A percentile compares a stretch with the other conserved stretches of the same genome.
Conservation (phyloP, 495 filamentous ascomycete genomes). For the Stereocaulon alpinum region DNA sequence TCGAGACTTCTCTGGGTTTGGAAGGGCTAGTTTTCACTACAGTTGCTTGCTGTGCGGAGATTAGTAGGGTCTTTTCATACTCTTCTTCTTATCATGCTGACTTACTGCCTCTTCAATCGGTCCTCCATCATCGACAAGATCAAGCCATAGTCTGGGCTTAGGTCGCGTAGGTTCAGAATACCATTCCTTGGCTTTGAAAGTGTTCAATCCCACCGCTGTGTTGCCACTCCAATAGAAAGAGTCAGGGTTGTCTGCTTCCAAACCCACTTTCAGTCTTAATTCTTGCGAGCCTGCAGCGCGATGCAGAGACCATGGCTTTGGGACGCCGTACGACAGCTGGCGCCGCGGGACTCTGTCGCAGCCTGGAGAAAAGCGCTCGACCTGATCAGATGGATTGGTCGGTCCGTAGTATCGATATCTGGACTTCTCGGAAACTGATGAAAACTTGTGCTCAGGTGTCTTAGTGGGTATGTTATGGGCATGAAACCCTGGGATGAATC, state of each 20-base stretch:
- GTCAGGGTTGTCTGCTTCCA: background rate
- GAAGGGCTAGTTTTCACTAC: slow-evolving; percentile 14
- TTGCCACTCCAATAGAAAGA: background rate
- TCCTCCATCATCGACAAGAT: slow-evolving; percentile 9
- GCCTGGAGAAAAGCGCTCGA: background rate
- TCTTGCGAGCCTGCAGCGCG: slow-evolving; percentile 1
- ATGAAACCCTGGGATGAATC: background rate
- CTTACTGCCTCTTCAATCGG: slow-evolving; percentile 16
- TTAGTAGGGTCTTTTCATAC: background rate
- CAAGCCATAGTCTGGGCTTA: slow-evolving; percentile 14
- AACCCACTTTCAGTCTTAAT: background rate
- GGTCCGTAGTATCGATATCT: slow-evolving; percentile 3
- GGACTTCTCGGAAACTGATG: background rate
- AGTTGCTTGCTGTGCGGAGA: slow-evolving; percentile 12
- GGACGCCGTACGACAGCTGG: slow-evolving; percentile 9
- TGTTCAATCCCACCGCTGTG: background rate
- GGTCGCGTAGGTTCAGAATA: slow-evolving; percentile 5
- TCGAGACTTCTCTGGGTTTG: slow-evolving; percentile 16
- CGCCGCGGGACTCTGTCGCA: slow-evolving; percentile 1
- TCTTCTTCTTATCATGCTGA: background rate
- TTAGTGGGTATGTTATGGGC: too few relatives aligned
- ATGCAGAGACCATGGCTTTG: slow-evolving; percentile 1
- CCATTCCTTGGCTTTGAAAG: background rate
- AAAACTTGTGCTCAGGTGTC: background rate
- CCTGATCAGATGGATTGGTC: background rate